Conservation (phyloP, 164 flowering plant species). For the Stephania yunnanensis region DNA sequence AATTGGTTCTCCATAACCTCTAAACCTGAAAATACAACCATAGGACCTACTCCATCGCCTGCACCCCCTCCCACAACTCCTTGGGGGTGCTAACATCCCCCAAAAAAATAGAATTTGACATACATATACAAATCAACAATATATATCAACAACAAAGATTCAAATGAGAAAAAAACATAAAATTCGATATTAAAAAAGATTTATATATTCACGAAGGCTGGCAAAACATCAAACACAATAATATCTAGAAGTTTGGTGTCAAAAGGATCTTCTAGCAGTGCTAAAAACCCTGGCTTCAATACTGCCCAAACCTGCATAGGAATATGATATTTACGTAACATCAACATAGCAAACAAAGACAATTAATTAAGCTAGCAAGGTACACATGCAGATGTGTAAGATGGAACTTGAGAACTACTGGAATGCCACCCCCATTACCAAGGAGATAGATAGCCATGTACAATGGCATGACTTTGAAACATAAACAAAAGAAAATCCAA, state of each 20-base stretch:
- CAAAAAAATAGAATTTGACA: too few relatives aligned
- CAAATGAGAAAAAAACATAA: too few relatives aligned
- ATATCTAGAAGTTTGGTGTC: conserved; percentile 82
- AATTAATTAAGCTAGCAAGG: background rate
- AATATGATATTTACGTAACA: conserved; percentile 1
- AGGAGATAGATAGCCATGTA: background rate
- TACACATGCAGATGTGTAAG: background rate
- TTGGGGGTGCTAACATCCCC: too few relatives aligned
- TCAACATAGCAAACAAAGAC: background rate
- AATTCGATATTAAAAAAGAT: too few relatives aligned
- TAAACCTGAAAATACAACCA: too few relatives aligned
- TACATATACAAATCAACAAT: too few relatives aligned
- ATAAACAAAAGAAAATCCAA: background rate
- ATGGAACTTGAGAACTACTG: background rate
- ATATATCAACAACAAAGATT: too few relatives aligned
- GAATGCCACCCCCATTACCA: background rate
- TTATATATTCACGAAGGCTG: too few relatives aligned
- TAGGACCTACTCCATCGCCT: too few relatives aligned
- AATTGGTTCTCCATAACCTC: too few relatives aligned
- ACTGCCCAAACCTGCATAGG: conserved; percentile 93
- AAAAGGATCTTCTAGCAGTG: conserved; percentile 80
- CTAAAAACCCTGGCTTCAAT: conserved; percentile 93
- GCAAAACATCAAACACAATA: conserved; percentile 88
- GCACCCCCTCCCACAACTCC: too few relatives aligned
- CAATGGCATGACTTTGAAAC: background rate